phyloP scores from a whole-genome alignment of 495 filamentous ascomycete species.

The Daldinia decipiens region DNA sequence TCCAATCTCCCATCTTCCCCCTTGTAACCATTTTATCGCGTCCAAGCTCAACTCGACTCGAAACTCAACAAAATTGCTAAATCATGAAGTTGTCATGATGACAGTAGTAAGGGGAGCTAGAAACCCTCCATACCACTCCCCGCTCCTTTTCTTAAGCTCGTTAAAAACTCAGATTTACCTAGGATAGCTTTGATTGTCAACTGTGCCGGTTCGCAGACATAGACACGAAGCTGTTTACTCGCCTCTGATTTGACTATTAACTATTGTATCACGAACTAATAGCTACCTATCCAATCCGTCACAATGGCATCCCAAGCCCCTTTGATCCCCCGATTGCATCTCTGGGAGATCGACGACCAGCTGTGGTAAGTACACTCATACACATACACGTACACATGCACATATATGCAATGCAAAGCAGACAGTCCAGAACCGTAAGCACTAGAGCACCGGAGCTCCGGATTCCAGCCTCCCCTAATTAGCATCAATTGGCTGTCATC shows the following conservation, averaged over 20 bases:
- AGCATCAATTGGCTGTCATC: constrained; percentile 26
- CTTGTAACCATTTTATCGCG: constrained; percentile 8
- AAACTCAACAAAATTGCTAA: constrained; percentile 29
- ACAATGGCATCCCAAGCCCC: constrained; percentile 54
- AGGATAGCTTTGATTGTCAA: constrained; percentile 15
- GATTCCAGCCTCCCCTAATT: not conserved
- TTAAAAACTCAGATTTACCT: constrained; percentile 1
- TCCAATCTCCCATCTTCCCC: not conserved
- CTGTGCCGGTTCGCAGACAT: constrained; percentile 20
- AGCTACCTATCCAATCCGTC: not conserved
- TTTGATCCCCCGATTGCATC: constrained; percentile 62
- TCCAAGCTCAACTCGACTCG: constrained; percentile 35
- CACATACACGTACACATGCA: not conserved
- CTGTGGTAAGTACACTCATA: constrained; percentile 53
- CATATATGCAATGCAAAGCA: constrained; percentile 4
- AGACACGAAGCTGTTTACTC: not conserved
- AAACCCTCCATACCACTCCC: not conserved
- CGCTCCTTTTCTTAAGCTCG: not conserved
- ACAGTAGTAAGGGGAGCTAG: constrained; percentile 14
- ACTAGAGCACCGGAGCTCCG: constrained; percentile 35
- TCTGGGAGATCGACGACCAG: constrained; percentile 66
- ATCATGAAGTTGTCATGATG: constrained; percentile 35
- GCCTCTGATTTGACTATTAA: not conserved
- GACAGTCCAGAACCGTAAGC: constrained; percentile 13
- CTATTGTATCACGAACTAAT: not conserved